Base-by-base conservation (phyloP, 2,329 filamentous ascomycete genomes). In the Sporothrix pseudoabietina region DNA sequence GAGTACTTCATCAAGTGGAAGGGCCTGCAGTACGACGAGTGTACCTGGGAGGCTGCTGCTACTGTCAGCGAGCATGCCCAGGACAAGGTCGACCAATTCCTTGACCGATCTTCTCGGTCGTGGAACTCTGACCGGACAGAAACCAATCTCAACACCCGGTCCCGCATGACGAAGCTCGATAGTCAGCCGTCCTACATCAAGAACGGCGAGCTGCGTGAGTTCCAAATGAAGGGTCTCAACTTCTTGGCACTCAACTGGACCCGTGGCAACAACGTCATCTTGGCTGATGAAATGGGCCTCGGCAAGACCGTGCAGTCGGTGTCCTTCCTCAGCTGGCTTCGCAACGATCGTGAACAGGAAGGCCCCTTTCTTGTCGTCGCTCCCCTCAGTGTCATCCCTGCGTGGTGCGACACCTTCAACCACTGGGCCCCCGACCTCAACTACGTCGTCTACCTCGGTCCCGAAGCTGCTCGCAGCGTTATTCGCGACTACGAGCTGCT, bases 1-100 rank as follows among this genome's bases (percentile, higher is more conserved):
- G 94, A 98, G 80, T 99, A 99, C 81, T 93, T 91, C 76, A 92
- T 98, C 82, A 99, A 99, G 84, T 99, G 96, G 94, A 97, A 96
- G 82, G 93, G 93, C 12, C 87, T 98, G 70, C 93, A 91, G 71
- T 99, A 99, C 80, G 94, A 98, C 78, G 91, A 91, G 75, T 97
- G 93, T 82, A 99, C 97, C 1, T 99, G 97, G 97, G 96, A 99
- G 81, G 83, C 85, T 55, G 92, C 90, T 54, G 86, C 89, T 8
- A 14, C 75, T 6, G 89, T 98, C 77, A 92, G 90, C 79, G 84
- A 89, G 44, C 89, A 93, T 71, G 94, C 94, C 66, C 94, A 98
- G 81, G 89, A 90, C 78, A 93, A 97, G 83, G 95, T 99, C 78
- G 95, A 98, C 80, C 91, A 94, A 78, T 98, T 92, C 80, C 85